Evolutionary conservation across 345 rosid species (phyloP), one percentile per base, ranked within the genome.

Genomic region (Hibiscus trionum): DNA sequence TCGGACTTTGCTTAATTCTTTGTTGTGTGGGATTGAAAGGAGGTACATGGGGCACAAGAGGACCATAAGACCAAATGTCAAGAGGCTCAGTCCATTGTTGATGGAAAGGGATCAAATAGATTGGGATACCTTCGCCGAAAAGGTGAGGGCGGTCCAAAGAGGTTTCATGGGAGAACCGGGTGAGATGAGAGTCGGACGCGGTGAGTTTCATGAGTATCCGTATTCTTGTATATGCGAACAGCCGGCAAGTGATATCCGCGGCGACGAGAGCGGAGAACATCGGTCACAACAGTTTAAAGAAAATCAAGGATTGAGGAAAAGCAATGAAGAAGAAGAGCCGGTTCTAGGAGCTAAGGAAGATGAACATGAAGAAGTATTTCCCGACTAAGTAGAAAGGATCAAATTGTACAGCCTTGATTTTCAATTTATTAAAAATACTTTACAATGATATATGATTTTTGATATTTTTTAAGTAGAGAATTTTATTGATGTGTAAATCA

Each of bases 161-260:
- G 99, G 97, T 73, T 96, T 90, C 81, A 88, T 93, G 93, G 99
- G 99, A 42, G 98, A 96, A 80, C 99, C 99, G 0, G 87, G 93
- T 77, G 95, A 93, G 79, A 76, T 89, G 82, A 89, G 82, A 82
- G 88, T 87, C 46, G 97, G 98, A 70, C 84, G 91, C 5, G 93
- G 97, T 17, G 98, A 96, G 77, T 91, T 92, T 77, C 91, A 88
- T 15, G 99, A 96, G 82, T 89, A 78, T 73, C 99, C 98, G 4
- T 80, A 84, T 62, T 70, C 94, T 68, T 96, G 99, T 73, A 80
- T 96, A 24, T 96, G 99, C 53, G 80, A 91, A 76, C 88, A 71
- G 2, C 44, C 44, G 44, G 44, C 44, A 39, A 39, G 44, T 8
- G 44, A 39, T 8, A 39, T 2, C 42, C 1, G 8, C 10, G 44